Percentiles rank a stretch among this genome's conserved stretches.
phyloP scores from a whole-genome alignment of 2,329 filamentous ascomycete species.

The Aspergillus eucalypticola region DNA sequence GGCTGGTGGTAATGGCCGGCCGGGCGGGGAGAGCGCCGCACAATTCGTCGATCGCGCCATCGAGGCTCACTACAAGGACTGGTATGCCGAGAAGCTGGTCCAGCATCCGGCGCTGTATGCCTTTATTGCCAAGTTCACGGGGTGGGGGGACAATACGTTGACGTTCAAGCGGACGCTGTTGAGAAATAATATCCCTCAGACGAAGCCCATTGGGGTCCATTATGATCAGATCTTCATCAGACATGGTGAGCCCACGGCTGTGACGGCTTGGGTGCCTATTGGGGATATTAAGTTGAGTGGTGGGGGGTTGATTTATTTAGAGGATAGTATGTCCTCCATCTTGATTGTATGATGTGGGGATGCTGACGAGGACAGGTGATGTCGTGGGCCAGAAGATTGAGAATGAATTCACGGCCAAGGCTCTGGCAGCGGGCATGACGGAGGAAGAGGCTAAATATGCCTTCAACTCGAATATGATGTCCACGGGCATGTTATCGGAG shows the following conservation, averaged over 20 bases:
- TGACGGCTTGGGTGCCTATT: slow-evolving; percentile 61
- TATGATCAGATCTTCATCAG: slow-evolving; percentile 62
- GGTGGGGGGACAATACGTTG: slow-evolving; percentile 55
- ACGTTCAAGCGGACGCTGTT: slow-evolving; percentile 53
- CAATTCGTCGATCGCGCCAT: slow-evolving; percentile 55
- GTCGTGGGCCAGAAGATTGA: slow-evolving; percentile 54
- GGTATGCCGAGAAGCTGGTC: slow-evolving; percentile 58
- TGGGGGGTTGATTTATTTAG: slow-evolving; percentile 61
- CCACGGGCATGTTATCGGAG: slow-evolving; percentile 55
- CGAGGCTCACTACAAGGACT: slow-evolving; percentile 54
- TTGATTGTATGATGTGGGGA: not conserved
- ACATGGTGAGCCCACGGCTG: slow-evolving; percentile 55
- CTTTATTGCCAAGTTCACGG: slow-evolving; percentile 55
- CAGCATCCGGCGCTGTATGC: slow-evolving; percentile 53
- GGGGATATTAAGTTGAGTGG: slow-evolving; percentile 56
- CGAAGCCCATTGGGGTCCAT: slow-evolving; percentile 61
- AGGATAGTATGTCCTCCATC: slow-evolving; percentile 37
- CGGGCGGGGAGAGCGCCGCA: slow-evolving; percentile 46
- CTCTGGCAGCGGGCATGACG: slow-evolving; percentile 50
- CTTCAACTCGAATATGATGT: slow-evolving; percentile 63
- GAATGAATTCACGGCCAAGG: slow-evolving; percentile 41
- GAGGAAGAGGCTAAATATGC: slow-evolving; percentile 55
- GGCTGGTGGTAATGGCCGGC: slow-evolving; percentile 47
- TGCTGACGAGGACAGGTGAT: slow-evolving; percentile 34
- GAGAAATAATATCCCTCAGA: slow-evolving; percentile 58